These are phyloP conservation scores for Collybia nuda DNA, from an alignment of 768 basidiomycete genomes.

Conservation along the genomic window DNA sequence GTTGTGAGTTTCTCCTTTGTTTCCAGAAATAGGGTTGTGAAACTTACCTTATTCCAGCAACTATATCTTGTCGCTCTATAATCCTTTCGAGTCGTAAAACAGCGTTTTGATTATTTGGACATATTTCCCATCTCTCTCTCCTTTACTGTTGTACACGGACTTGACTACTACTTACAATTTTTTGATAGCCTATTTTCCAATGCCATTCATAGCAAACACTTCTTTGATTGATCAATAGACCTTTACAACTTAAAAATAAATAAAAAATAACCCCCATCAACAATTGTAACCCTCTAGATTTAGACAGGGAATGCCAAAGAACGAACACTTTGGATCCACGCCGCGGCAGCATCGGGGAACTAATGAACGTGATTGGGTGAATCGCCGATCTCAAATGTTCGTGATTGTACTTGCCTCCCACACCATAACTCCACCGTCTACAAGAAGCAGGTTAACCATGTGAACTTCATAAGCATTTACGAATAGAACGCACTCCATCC, in stretches of 20 bases:
- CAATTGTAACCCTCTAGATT: no score
- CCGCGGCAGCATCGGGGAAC: slow-evolving; percentile 38
- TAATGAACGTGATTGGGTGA: slow-evolving; percentile 11
- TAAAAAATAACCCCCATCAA: no score
- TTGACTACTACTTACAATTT: no score
- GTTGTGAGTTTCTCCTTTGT: slow-evolving; percentile 29
- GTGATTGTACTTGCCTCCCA: slow-evolving; percentile 22
- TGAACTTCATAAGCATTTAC: background rate
- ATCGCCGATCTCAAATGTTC: background rate
- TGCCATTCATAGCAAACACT: background rate
- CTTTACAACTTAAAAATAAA: no score
- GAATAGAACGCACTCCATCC: slow-evolving; percentile 55
- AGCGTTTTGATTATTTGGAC: no score
- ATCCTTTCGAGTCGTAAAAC: background rate
- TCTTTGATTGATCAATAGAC: background rate
- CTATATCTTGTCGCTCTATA: slow-evolving; percentile 3
- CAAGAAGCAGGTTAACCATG: background rate
- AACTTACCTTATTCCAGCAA: slow-evolving; percentile 3
- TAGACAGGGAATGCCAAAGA: slow-evolving; percentile 22
- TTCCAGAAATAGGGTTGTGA: background rate
- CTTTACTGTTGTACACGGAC: no score
- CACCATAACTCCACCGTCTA: slow-evolving; percentile 30
- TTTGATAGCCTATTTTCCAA: background rate
- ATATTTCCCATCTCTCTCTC: background rate
- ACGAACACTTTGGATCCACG: slow-evolving; percentile 41